Evolutionary conservation across 1,139 yeast species (phyloP), one percentile per base, ranked within the genome.

Genomic region (Kurtzmaniella natalensis): DNA sequence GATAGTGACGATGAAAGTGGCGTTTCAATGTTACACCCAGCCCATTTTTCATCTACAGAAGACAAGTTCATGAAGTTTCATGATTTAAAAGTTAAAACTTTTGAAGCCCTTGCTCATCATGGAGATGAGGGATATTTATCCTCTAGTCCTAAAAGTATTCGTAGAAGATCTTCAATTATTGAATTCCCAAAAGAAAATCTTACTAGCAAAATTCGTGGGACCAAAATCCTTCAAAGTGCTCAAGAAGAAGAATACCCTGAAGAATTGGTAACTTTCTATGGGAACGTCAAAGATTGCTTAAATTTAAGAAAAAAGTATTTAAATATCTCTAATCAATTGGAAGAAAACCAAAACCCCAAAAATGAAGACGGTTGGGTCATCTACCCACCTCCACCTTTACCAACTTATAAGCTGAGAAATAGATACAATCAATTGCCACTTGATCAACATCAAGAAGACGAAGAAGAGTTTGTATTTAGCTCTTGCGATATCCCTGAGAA

Each of bases 371-470:
- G 57, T 29, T 94, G 98, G 97, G 53, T 55, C 11, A 79, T 94
- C 33, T 89, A 89, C 53, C 99, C 99, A 0, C 79, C 83, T 8
- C 97, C 97, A 1, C 98, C 98, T 9, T 79, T 79, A 41, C 96
- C 98, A 2, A 79, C 94, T 18, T 92, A 94, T 74, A 83, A 84
- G 48, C 74, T 84, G 16, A 78, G 73, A 35, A 64, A 70, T 42
- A 57, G 74, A 40, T 67, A 59, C 76, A 66, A 84, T 60, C 77
- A 80, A 64, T 56, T 75, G 37, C 64, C 62, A 8, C 49, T 46
- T 3, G 44, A 47, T 16, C 51, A 51, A 11, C 42, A 46, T 25
- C 53, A 68, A 56, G 42, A 49, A 18, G 55, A 51, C 22, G 61
- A 61, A 39, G 45, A 72, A 40, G 76, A 73, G 17, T 89, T 92